These are phyloP conservation scores for Stagonosporopsis cucurbitacearum DNA, from an alignment of 2,329 filamentous ascomycete species.

Conservation along the genomic window DNA sequence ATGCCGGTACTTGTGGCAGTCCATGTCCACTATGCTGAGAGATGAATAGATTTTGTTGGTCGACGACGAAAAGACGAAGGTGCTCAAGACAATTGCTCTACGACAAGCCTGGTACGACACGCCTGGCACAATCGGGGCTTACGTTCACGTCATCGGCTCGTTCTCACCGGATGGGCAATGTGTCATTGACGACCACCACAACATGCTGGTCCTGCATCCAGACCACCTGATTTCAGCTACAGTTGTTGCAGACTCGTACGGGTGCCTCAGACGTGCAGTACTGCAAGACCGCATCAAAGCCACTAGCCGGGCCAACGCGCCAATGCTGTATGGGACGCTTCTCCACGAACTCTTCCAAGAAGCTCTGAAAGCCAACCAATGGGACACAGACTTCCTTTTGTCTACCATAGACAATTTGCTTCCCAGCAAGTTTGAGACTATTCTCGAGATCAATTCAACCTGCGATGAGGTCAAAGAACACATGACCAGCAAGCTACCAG, in stretches of 20 bases:
- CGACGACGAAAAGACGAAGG: conserved; percentile 74
- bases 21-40: conserved; percentile 25
- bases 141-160: conserved; percentile 83
- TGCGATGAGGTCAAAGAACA: conserved; percentile 77
- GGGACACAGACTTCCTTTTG: conserved; percentile 73
- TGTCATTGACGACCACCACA: conserved; percentile 79
- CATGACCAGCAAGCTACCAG: conserved; percentile 80
- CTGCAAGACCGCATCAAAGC: conserved; percentile 95
- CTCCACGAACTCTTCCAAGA: conserved; percentile 96
- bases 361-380: conserved; percentile 81
- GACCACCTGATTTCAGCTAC: conserved; percentile 96
- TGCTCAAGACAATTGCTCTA: conserved; percentile 72
- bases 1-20: not conserved
- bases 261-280: conserved; percentile 87
- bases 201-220: conserved; percentile 89
- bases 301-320: conserved; percentile 77
- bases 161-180: conserved; percentile 76
- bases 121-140: conserved; percentile 73
- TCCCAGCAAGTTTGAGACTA: conserved; percentile 81
- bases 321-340: conserved; percentile 90
- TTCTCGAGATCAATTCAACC: conserved; percentile 85
- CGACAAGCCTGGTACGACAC: conserved; percentile 89
- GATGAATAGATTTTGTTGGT: conserved; percentile 75
- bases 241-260: conserved; percentile 94
- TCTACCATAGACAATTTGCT: conserved; percentile 71